A percentile compares a stretch with the other conserved stretches of the same genome.
Conservation (phyloP, 805 yeast species). For the Saturnispora diversa region DNA sequence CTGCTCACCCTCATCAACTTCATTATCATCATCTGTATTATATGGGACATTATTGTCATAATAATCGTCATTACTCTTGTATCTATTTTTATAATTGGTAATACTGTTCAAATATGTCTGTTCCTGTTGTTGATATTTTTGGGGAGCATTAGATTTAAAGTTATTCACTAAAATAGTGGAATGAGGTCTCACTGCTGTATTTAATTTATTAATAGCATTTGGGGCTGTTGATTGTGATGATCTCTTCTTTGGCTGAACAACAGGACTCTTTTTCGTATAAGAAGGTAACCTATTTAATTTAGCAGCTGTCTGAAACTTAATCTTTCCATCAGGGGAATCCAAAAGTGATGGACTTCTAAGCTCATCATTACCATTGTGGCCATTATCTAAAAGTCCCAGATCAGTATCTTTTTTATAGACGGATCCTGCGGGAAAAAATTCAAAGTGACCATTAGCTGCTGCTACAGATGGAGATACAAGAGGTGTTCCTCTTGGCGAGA, state of each 20-base stretch:
- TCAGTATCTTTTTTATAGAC: not conserved
- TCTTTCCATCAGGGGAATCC: constrained; percentile 4
- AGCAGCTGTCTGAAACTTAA: constrained; percentile 1
- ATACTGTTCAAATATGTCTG: constrained; percentile 42
- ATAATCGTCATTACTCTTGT: constrained; percentile 40
- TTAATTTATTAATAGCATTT: not conserved
- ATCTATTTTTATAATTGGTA: constrained; percentile 27
- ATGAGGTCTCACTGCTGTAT: constrained; percentile 22
- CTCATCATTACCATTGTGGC: not conserved
- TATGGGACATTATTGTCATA: constrained; percentile 36
- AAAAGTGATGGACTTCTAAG: not conserved
- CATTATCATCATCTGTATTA: constrained; percentile 27
- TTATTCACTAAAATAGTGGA: constrained; percentile 27
- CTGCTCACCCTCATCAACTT: constrained; percentile 11
- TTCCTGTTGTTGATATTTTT: constrained; percentile 46
- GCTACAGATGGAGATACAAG: constrained; percentile 21
- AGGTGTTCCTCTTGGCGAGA: constrained; percentile 29
- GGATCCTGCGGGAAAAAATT: constrained; percentile 7
- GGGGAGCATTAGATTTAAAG: constrained; percentile 27
- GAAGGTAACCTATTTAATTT: constrained; percentile 5
- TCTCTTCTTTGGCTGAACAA: not conserved
- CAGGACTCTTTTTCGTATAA: not conserved
- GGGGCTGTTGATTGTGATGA: no score
- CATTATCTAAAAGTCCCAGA: not conserved
- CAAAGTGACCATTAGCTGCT: constrained; percentile 2